Evolutionary conservation across 1,139 yeast genomes (phyloP), one percentile per base, ranked within the genome.

Genomic region (Kodamaea alishanica): DNA sequence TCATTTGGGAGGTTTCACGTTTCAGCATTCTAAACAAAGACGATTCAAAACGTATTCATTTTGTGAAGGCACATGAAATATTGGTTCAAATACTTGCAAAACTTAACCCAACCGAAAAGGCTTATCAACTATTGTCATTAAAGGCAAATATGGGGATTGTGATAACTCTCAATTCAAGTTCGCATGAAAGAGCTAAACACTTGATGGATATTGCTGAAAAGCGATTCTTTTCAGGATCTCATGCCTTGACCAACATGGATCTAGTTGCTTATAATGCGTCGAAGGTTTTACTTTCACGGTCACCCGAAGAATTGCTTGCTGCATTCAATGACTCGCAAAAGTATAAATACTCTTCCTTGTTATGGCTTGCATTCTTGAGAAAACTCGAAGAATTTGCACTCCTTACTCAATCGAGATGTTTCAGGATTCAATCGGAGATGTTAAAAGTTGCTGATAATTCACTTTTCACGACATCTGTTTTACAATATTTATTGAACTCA

Each of bases 91-190:
- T 29, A 31, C 9, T 24, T 9, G 24, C 34, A 15, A 22, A 22
- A 6, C n/a, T 33, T 11, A 32, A 34, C 24, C 11, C 26, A 5
- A 15, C 26, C 2, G 35, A 37, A 9, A 47, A 48, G 26, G 46
- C 56, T 0, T 42, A 47, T 38, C 35, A 49, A 5, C 45, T 48
- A 2, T 48, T 70, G 7, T 47, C 50, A 20, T 52, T 68, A n/a
- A 48, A 54, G 30, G 71, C 70, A 1, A 60, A 63, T 38, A 58
- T 70, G 65, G 77, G 75, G 1, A 57, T 71, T 1, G 64, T 63
- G 0, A 44, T 69, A 22, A 63, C 69, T 0, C 53, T 70, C 6
- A 48, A 55, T 4, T 15, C 39, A 10, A 50, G 58, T 5, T 62
- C 69, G 1, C 39, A 34, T 6, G 50, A 39, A 6, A 65, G 61